Evolutionary conservation across 352 stramenopile genomes (phyloP).

Genomic region (Pythium brachiatum): DNA sequence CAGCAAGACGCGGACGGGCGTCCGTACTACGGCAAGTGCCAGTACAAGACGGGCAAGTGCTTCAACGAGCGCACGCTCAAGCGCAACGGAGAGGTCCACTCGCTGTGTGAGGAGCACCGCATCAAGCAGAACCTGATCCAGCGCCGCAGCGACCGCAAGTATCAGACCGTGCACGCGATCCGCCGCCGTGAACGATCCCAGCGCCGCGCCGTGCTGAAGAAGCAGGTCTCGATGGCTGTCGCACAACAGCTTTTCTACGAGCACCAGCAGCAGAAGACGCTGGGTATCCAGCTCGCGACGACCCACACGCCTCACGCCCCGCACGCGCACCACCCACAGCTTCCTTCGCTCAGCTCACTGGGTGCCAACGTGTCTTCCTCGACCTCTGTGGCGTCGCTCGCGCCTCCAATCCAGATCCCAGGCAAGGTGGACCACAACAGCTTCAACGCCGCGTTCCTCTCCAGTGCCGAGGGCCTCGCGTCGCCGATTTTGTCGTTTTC

Average conservation of each 20-base stretch:
- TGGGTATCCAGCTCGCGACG: constrained; percentile 40
- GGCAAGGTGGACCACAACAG: constrained; percentile 24
- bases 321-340: not conserved
- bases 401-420: constrained; percentile 46
- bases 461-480: constrained; percentile 24
- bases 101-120: constrained; percentile 81
- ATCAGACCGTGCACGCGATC: constrained; percentile 81
- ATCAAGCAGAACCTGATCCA: constrained; percentile 86
- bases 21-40: constrained; percentile 72
- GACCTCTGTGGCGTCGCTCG: constrained; percentile 23
- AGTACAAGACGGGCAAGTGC: constrained; percentile 89
- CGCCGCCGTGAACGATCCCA: constrained; percentile 76
- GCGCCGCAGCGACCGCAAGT: constrained; percentile 81
- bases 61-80: constrained; percentile 86
- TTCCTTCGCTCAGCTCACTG: constrained; percentile 16
- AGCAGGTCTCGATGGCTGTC: constrained; percentile 77
- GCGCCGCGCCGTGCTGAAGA: constrained; percentile 74
- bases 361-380: constrained; percentile 2
- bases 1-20: constrained; percentile 22
- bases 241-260: constrained; percentile 79
- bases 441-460: constrained; percentile 24
- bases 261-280: constrained; percentile 74
- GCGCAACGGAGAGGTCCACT: constrained; percentile 79
- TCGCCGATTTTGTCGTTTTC: constrained; percentile 35
- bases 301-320: not conserved